A percentile compares a stretch with the other conserved stretches of the same genome.
These are phyloP conservation scores for Rickenella mellea DNA, from an alignment of 768 basidiomycete species.

Conservation along the genomic window DNA sequence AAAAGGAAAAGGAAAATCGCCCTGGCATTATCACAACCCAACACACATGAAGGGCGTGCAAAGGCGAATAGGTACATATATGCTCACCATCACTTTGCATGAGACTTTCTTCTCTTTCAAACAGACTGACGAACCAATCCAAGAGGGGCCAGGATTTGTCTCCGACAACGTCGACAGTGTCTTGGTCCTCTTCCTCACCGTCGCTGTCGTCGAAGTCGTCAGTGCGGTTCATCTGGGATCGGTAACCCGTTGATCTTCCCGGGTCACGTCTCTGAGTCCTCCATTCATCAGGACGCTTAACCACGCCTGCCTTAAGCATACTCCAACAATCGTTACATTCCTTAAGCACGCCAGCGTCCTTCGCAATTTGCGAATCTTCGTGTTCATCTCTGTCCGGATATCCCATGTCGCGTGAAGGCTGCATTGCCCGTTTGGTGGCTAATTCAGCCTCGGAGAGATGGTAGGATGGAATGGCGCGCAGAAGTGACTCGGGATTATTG, in stretches of 20 bases:
- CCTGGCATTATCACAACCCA: constrained; percentile 23
- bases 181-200: constrained; percentile 17
- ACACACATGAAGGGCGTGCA: no score
- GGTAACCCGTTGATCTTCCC: not conserved
- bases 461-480: constrained; percentile 46
- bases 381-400: constrained; percentile 18
- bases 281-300: constrained; percentile 3
- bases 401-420: not conserved
- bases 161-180: constrained; percentile 29
- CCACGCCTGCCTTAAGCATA: constrained; percentile 9
- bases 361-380: constrained; percentile 47
- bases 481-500: constrained; percentile 44
- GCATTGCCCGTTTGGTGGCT: not conserved
- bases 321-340: constrained; percentile 14
- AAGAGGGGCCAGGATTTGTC: constrained; percentile 62
- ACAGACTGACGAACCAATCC: constrained; percentile 58
- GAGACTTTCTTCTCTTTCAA: constrained; percentile 54
- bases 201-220: not conserved
- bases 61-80: no score
- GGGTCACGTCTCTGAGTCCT: no score
- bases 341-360: constrained; percentile 9
- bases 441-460: constrained; percentile 7
- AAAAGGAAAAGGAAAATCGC: constrained; percentile 41
- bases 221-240: not conserved
- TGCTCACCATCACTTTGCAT: constrained; percentile 26